Evolutionary conservation across 306 rosid genomes (phyloP).

Genomic region (Quillaja saponaria): DNA sequence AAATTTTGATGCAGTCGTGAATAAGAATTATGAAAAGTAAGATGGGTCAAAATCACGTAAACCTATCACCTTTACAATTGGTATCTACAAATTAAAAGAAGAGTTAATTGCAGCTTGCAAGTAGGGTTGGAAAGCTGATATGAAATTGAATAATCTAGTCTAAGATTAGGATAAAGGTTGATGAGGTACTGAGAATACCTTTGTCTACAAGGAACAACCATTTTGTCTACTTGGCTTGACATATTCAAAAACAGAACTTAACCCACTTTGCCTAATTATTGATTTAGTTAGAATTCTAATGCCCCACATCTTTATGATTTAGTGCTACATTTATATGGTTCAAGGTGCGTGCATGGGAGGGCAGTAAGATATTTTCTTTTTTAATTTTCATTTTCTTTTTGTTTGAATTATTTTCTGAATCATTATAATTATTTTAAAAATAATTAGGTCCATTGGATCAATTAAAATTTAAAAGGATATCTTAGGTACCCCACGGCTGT

Average conservation of each 20-base stretch:
- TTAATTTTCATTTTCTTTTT: no score
- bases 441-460: no score
- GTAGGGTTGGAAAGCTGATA: no score
- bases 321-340: no score
- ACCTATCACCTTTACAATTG: background rate
- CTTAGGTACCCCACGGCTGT: slow-evolving; percentile 14
- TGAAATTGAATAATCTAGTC: no score
- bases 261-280: slow-evolving; percentile 35
- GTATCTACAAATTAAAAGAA: background rate
- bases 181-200: slow-evolving; percentile 49
- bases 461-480: slow-evolving; percentile 24
- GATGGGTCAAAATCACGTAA: no score
- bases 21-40: no score
- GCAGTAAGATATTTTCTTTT: no score
- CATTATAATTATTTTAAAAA: no score
- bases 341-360: no score
- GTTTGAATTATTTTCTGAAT: no score
- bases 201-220: slow-evolving; percentile 69
- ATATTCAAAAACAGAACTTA: slow-evolving; percentile 17
- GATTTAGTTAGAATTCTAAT: slow-evolving; percentile 25
- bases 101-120: background rate
- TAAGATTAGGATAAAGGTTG: slow-evolving; percentile 26
- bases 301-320: slow-evolving; percentile 38
- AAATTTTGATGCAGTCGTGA: no score
- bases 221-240: slow-evolving; percentile 37